Evolutionary conservation across 495 filamentous ascomycete genomes (phyloP).

Genomic region (Aspergillus taichungensis): DNA sequence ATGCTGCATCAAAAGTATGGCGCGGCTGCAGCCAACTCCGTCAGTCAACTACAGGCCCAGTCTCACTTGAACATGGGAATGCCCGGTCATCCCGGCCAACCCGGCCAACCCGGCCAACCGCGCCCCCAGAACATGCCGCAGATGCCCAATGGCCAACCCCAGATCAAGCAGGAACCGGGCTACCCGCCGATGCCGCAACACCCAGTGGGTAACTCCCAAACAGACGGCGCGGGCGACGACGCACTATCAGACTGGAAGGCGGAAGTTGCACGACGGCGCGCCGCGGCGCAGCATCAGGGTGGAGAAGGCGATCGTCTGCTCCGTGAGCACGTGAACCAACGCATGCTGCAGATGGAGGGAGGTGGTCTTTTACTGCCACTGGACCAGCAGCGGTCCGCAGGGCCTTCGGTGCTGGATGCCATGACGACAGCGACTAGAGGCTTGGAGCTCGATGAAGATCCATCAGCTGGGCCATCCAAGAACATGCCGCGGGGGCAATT

Average conservation of each 20-base stretch:
- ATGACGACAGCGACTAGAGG: conserved; percentile 1
- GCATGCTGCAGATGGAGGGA: conserved; percentile 61
- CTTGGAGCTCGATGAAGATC: conserved; percentile 1
- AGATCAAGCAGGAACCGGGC: conserved; percentile 40
- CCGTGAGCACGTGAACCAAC: conserved; percentile 38
- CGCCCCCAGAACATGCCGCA: conserved; percentile 33
- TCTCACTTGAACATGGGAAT: conserved; percentile 23
- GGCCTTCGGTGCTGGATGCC: conserved; percentile 10
- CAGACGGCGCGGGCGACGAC: conserved; percentile 59
- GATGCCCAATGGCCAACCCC: conserved; percentile 36
- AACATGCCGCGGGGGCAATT: conserved; percentile 36
- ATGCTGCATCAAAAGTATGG: conserved; percentile 65
- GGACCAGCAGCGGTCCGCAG: conserved; percentile 25
- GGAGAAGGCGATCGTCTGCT: conserved; percentile 45
- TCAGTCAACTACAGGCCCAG: conserved; percentile 53
- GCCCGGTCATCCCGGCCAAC: conserved; percentile 19
- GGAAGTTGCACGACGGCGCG: conserved; percentile 45
- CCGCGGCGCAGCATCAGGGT: conserved; percentile 53
- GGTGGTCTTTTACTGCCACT: conserved; percentile 74
- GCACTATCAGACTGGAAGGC: conserved; percentile 47
- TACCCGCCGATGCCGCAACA: conserved; percentile 34
- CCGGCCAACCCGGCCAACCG: conserved; percentile 10
- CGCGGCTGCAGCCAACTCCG: conserved; percentile 56
- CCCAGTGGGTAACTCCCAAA: conserved; percentile 46
- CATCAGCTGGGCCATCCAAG: conserved; percentile 1